Conservation (phyloP, 169 alveolate genomes). For the Cryptosporidium muris region DNA sequence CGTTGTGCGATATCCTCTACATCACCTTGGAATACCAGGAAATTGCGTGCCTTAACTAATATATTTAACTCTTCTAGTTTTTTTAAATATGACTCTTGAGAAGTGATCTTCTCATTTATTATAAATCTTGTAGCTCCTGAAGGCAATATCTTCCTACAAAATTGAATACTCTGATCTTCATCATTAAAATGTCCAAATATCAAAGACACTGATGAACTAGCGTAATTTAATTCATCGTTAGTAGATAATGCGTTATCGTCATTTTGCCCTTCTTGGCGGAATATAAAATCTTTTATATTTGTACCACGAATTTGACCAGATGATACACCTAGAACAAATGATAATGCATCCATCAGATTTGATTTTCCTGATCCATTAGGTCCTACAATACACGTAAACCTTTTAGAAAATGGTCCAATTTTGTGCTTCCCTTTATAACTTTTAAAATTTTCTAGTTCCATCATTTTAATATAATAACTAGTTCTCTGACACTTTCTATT, state of each 20-base stretch:
- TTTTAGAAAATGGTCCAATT: conserved; percentile 85
- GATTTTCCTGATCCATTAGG: conserved; percentile 91
- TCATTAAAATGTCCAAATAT: conserved; percentile 37
- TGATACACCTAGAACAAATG: conserved; percentile 86
- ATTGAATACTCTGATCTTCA: conserved; percentile 76
- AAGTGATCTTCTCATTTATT: conserved; percentile 79
- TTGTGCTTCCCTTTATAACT: conserved; percentile 90
- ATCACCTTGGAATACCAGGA: conserved; percentile 90
- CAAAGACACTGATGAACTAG: background rate
- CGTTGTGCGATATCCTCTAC: conserved; percentile 86
- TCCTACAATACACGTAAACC: conserved; percentile 86
- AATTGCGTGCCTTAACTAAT: conserved; percentile 78
- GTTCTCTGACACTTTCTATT: conserved; percentile 23
- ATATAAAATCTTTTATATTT: conserved; percentile 87
- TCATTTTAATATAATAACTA: conserved; percentile 71
- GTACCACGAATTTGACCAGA: conserved; percentile 85
- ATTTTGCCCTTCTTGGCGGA: conserved; percentile 78
- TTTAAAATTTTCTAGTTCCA: conserved; percentile 84
- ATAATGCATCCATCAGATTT: conserved; percentile 86
- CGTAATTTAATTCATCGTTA: background rate
- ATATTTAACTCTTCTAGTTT: conserved; percentile 75
- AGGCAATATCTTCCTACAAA: conserved; percentile 82
- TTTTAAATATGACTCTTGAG: conserved; percentile 78
- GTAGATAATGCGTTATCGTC: conserved; percentile 83
- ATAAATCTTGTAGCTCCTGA: conserved; percentile 82